Evolutionary conservation across 208 protist genomes (phyloP).

Genomic region (Phytomonas sp.): DNA sequence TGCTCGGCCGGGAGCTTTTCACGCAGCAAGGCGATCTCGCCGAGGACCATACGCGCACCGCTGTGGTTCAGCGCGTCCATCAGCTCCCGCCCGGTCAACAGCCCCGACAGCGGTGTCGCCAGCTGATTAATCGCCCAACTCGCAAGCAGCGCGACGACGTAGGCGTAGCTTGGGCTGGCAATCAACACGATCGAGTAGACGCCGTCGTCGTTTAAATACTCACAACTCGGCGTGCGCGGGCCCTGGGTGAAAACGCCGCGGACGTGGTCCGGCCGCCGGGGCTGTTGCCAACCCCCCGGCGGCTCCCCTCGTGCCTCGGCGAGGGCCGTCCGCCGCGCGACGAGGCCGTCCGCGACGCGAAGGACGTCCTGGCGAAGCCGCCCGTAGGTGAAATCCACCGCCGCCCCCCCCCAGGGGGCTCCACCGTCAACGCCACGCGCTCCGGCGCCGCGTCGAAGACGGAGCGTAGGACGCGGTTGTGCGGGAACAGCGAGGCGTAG

Average conservation of each 20-base stretch:
- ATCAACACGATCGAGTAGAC: conserved; percentile 54
- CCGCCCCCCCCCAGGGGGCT: conserved; percentile 34
- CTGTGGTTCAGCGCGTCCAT: conserved; percentile 81
- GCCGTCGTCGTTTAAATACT: conserved; percentile 57
- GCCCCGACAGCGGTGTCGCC: conserved; percentile 62
- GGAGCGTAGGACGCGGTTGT: conserved; percentile 56
- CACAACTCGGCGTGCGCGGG: conserved; percentile 50
- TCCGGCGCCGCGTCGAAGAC: conserved; percentile 52
- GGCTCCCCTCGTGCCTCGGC: conserved; percentile 20
- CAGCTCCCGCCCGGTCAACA: conserved; percentile 65
- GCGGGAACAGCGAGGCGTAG: conserved; percentile 68
- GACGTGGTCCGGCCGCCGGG: conserved; percentile 32
- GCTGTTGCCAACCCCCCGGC: conserved; percentile 61
- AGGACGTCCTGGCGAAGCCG: conserved; percentile 74
- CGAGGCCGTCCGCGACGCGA: conserved; percentile 47
- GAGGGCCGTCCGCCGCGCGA: conserved; percentile 37
- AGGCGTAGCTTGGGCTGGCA: conserved; percentile 54
- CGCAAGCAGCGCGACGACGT: conserved; percentile 67
- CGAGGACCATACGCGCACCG: conserved; percentile 41
- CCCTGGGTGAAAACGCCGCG: conserved; percentile 60
- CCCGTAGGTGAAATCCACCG: conserved; percentile 59
- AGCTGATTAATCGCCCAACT: conserved; percentile 72
- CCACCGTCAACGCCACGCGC: conserved; percentile 56
- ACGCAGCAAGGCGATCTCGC: conserved; percentile 33
- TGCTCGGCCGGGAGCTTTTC: conserved; percentile 59